Base-by-base conservation (phyloP, 1,284 basidiomycete species). In the Austropuccinia psidii region DNA sequence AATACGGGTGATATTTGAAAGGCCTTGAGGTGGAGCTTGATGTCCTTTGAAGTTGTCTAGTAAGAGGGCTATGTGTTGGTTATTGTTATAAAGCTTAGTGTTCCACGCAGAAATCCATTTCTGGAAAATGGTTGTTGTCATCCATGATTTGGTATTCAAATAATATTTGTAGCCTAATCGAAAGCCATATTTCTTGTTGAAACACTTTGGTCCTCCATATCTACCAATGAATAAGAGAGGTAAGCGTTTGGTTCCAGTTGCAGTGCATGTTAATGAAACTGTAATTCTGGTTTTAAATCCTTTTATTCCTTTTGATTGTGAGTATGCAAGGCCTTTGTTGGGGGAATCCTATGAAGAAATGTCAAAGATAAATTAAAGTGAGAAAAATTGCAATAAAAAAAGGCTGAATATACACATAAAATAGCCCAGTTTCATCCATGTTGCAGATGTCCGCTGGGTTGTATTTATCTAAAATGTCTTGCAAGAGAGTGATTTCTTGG, bases 261-360 rank as follows among this genome's bases (percentile, higher is more conserved):
- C 19, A 35, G 57, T 69, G 33, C 39, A 45, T 21, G 67, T 35
- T 0, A 60, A 21, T 1, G 31, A 52, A 49, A 69, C 17, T 21
- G 67, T 69, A 3, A 69, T 4, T 15, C 52, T 13, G 13, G 67
- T 47, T 33, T 69, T 69, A 9, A 43, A n/a, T 47, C 41, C 29
- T 37, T 69, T 57, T 9, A 55, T 11, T 1, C 67, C 67, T 29
- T 58, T 29, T 0, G 7, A 15, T 49, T 60, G 19, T 9, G 45
- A 24, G 37, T 29, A 39, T 13, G 67, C 67, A 4, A 69, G 37
- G 37, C 54, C 54, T 29, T 24, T 58, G 37, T 69, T 54, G 21
- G 67, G 67, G 67, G 67, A 39, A 69, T 58, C 4, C 67, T 69
- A 31, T n/a, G 4, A 39, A 8, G n/a, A n/a, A 49, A 24, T 19